Evolutionary conservation across 2,329 filamentous ascomycete species (phyloP).

Genomic region (Epichloe sylvatica): DNA sequence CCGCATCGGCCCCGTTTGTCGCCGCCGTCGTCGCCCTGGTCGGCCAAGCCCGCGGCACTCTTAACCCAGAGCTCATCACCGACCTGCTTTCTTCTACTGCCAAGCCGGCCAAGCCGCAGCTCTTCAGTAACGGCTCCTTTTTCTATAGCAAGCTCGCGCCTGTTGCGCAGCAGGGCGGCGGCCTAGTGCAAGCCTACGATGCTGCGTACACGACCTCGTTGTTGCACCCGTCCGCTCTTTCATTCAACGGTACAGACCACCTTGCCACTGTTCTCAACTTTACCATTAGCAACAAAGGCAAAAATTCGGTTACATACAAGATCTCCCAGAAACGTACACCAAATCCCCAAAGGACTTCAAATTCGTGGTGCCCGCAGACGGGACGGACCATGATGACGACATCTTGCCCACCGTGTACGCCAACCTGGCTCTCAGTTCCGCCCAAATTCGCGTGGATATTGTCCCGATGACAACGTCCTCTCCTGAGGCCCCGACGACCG

Average conservation of each 20-base stretch:
- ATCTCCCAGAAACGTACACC: constrained; percentile 24
- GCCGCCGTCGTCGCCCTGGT: constrained; percentile 41
- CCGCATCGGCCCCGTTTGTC: constrained; percentile 43
- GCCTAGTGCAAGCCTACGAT: constrained; percentile 45
- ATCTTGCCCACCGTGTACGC: constrained; percentile 25
- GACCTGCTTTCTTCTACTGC: constrained; percentile 36
- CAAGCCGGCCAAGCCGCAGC: constrained; percentile 32
- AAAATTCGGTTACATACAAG: constrained; percentile 34
- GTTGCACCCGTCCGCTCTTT: constrained; percentile 39
- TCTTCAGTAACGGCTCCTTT: constrained; percentile 29
- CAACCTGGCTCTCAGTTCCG: constrained; percentile 29
- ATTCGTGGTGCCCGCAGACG: constrained; percentile 26
- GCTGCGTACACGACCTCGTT: constrained; percentile 39
- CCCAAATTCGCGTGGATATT: constrained; percentile 28
- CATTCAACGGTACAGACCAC: constrained; percentile 50
- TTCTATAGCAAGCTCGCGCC: constrained; percentile 32
- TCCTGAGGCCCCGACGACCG: constrained; percentile 12
- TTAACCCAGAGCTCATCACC: constrained; percentile 33
- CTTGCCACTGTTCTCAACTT: constrained; percentile 35
- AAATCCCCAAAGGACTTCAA: constrained; percentile 19
- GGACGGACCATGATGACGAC: constrained; percentile 17
- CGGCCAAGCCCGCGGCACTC: constrained; percentile 33
- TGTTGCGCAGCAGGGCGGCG: constrained; percentile 46
- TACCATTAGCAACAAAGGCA: constrained; percentile 39
- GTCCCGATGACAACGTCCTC: constrained; percentile 21